Percentiles rank a stretch among this genome's conserved stretches.
These are phyloP conservation scores for Epicoccum nigrum DNA, from an alignment of 2,329 filamentous ascomycete species.

Conservation along the genomic window DNA sequence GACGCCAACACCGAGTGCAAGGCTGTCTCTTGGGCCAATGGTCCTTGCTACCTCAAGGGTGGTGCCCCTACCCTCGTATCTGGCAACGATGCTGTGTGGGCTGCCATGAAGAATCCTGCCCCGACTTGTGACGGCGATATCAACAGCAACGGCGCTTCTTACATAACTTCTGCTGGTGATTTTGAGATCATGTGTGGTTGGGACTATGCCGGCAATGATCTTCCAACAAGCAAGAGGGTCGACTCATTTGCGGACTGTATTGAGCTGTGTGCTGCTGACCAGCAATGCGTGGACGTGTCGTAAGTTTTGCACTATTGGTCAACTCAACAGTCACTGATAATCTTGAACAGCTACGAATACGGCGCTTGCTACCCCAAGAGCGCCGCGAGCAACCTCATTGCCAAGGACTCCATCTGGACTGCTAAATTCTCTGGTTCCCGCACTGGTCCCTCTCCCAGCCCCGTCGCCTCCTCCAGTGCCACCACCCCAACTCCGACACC, in stretches of 20 bases:
- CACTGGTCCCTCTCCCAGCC: background rate
- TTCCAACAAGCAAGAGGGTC: background rate
- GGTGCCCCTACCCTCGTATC: background rate
- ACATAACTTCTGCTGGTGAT: background rate
- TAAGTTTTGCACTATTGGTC: background rate
- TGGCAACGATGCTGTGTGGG: background rate
- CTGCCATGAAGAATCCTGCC: slow-evolving; percentile 1
- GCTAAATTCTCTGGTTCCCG: background rate
- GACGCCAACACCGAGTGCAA: background rate
- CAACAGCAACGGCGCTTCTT: background rate
- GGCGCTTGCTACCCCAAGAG: slow-evolving; percentile 8
- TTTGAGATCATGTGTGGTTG: slow-evolving; percentile 4
- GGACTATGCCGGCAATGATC: slow-evolving; percentile 5
- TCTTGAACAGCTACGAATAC: background rate
- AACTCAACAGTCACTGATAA: background rate
- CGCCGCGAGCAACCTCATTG: background rate
- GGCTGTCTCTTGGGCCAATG: background rate
- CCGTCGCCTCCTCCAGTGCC: background rate
- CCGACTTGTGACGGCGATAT: background rate
- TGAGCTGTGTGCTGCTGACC: background rate
- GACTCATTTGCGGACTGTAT: slow-evolving; percentile 1
- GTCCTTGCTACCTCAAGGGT: slow-evolving; percentile 1
- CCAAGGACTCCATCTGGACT: background rate
- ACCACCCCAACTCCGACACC: background rate
- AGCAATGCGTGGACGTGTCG: slow-evolving; percentile 5